Evolutionary conservation across 495 filamentous ascomycete species (phyloP), one percentile per base, ranked within the genome.

Genomic region (Lineolata rhizophorae): DNA sequence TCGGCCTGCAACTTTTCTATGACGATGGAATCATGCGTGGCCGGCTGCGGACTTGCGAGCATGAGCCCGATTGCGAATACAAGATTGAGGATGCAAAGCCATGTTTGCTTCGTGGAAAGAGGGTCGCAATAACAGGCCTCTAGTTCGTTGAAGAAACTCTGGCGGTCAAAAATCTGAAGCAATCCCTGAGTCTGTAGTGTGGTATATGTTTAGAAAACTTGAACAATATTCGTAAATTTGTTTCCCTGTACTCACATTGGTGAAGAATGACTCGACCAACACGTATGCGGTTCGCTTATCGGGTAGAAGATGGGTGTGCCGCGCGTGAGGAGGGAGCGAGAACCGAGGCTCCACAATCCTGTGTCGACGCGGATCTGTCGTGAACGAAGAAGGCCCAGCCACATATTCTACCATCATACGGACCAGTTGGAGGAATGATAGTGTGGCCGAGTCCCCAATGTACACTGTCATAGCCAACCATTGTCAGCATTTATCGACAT

Each of bases 401-500:
- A 66, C 65, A 28, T 60, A 70, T 22, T 67, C 67, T 9, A 82
- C 71, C 35, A 80, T 72, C 41, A 76, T 70, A 20, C 74, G 70
- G 25, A 80, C 64, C 35, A 74, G 59, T 40, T 78, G 72, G 27
- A 82, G 45, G 40, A 74, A 77, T 1, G 75, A 75, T 30, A 80
- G 52, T 27, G 68, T 72, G 1, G 73, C 73, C 0, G 74, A 72
- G 41, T 82, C 73, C 18, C 75, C 76, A 36, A 82, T 62, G 40
- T 80, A 82, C 30, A 68, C 58, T 67, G 28, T 3, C 12, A 13
- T 14, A 18, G 5, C n/a, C n/a, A n/a, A n/a, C n/a, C n/a, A n/a
- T n/a, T n/a, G n/a, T n/a, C n/a, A n/a, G n/a, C n/a, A n/a, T n/a
- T n/a, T n/a, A n/a, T n/a, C n/a, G n/a, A n/a, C n/a, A n/a, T n/a